Conservation (phyloP, 1,284 basidiomycete species). For the Schizophyllum commune region DNA sequence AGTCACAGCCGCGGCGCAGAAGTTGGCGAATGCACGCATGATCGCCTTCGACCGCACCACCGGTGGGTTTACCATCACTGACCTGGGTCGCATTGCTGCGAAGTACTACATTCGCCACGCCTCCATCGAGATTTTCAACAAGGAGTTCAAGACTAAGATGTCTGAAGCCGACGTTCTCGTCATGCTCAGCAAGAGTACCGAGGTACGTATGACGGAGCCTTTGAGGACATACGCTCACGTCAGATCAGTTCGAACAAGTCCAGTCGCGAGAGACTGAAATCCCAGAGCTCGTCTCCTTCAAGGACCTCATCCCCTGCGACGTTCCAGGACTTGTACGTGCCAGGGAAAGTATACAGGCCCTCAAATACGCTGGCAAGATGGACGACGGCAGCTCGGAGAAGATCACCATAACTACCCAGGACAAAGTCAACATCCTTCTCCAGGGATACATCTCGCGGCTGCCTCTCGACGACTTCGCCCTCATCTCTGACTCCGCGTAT, state of each 20-base stretch:
- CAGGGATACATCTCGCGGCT: conserved; percentile 86
- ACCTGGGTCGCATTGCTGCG: conserved; percentile 91
- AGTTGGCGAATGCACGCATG: conserved; percentile 78
- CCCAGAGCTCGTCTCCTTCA: conserved; percentile 73
- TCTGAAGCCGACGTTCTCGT: conserved; percentile 88
- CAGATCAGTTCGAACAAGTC: conserved; percentile 83
- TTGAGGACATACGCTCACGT: conserved; percentile 1
- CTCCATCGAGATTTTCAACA: conserved; percentile 89
- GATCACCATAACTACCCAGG: conserved; percentile 29
- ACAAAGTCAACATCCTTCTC: conserved; percentile 94
- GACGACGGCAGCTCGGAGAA: background rate
- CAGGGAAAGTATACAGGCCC: background rate
- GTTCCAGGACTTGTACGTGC: conserved; percentile 50
- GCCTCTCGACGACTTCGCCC: conserved; percentile 88
- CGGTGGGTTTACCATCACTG: conserved; percentile 70
- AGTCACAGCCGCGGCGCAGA: conserved; percentile 63
- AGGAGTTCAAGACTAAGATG: conserved; percentile 79
- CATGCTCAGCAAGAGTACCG: conserved; percentile 86
- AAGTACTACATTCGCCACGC: conserved; percentile 91
- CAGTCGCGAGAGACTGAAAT: conserved; percentile 89
- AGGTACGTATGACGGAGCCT: conserved; percentile 42
- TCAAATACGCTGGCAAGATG: conserved; percentile 19
- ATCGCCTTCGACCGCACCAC: conserved; percentile 63
- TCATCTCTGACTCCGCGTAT: conserved; percentile 94
- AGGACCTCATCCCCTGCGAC: conserved; percentile 69